A percentile compares a stretch with the other conserved stretches of the same genome.
phyloP scores from a whole-genome alignment of 352 stramenopile species.

The Phytopythium helicoides region DNA sequence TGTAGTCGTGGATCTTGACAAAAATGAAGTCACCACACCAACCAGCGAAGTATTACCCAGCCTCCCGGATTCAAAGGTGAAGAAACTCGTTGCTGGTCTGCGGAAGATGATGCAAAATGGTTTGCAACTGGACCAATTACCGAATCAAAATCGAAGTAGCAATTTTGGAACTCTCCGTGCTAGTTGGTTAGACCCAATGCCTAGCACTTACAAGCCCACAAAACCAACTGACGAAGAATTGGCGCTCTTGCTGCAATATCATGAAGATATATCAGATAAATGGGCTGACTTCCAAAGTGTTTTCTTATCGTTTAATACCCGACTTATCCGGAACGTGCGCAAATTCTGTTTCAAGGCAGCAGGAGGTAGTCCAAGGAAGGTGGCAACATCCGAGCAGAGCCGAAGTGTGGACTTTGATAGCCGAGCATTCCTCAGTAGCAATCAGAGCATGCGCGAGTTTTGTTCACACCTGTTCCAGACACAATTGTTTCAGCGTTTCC shows the following conservation, averaged over 20 bases:
- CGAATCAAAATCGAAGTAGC: background rate
- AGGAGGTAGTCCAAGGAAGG: background rate
- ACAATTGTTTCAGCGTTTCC: constrained; percentile 67
- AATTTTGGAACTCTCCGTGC: background rate
- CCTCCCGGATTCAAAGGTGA: constrained; percentile 52
- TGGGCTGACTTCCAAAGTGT: constrained; percentile 56
- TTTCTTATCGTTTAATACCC: constrained; percentile 48
- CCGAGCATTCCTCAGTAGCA: constrained; percentile 48
- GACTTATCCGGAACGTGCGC: constrained; percentile 56
- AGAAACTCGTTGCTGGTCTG: constrained; percentile 55
- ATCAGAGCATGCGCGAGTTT: constrained; percentile 60
- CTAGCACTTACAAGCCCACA: constrained; percentile 10
- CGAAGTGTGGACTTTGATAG: constrained; percentile 42
- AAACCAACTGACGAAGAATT: constrained; percentile 30
- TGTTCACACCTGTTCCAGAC: constrained; percentile 70
- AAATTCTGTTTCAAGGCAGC: constrained; percentile 44
- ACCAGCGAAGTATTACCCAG: constrained; percentile 38
- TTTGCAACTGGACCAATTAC: background rate
- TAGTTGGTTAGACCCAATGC: background rate
- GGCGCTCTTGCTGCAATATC: constrained; percentile 13
- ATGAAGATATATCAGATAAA: constrained; percentile 58
- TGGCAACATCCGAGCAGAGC: background rate
- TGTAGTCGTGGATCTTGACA: constrained; percentile 67
- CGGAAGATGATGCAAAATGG: constrained; percentile 25
- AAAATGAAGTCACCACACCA: constrained; percentile 53